Conservation (phyloP, 495 filamentous ascomycete genomes). For the Penicillium subrubescens region DNA sequence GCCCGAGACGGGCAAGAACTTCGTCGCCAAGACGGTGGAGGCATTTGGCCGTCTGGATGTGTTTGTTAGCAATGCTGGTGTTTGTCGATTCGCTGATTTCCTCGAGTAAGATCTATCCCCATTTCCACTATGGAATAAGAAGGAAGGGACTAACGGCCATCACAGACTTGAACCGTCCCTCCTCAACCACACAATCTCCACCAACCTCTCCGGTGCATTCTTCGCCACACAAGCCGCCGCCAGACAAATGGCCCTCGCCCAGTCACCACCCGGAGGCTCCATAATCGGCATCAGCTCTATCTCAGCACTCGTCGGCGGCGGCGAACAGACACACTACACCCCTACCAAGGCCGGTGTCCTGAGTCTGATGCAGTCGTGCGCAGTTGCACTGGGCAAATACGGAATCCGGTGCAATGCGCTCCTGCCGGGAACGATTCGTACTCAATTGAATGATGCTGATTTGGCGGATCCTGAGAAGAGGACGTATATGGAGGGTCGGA, state of each 20-base stretch:
- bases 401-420: constrained; percentile 38
- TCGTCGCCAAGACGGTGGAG: constrained; percentile 56
- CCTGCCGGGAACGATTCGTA: constrained; percentile 32
- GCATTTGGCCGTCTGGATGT: constrained; percentile 65
- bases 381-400: constrained; percentile 29
- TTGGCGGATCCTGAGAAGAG: constrained; percentile 60
- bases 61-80: constrained; percentile 79
- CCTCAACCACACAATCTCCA: constrained; percentile 43
- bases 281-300: constrained; percentile 53
- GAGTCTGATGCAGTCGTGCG: constrained; percentile 49
- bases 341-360: constrained; percentile 53
- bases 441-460: constrained; percentile 70
- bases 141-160: neutral
- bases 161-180: constrained; percentile 38
- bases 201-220: constrained; percentile 70
- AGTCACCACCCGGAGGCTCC: constrained; percentile 37
- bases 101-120: constrained; percentile 50
- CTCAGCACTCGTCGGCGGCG: constrained; percentile 36
- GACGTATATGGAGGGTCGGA: constrained; percentile 73
- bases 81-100: constrained; percentile 80
- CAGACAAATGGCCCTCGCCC: constrained; percentile 35
- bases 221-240: constrained; percentile 59
- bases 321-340: constrained; percentile 43
- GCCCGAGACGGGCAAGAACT: constrained; percentile 52
- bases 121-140: neutral